phyloP scores from a whole-genome alignment of 1,284 basidiomycete species.

The Sanguinoderma infundibulare region DNA sequence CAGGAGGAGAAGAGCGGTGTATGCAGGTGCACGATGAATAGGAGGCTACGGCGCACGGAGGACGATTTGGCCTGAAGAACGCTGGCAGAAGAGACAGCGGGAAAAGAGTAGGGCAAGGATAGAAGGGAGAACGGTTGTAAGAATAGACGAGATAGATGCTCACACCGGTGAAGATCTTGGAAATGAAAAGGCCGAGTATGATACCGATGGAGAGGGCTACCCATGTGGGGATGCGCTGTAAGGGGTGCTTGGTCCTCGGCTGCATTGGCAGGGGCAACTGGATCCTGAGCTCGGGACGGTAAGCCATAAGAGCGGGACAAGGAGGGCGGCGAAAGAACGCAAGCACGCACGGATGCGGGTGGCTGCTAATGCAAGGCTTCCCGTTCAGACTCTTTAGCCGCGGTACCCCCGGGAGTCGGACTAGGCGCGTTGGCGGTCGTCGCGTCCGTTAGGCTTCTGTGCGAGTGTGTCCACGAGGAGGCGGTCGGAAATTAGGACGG shows the following conservation, averaged over 20 bases:
- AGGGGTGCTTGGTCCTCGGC: slow-evolving; percentile 34
- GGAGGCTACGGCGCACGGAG: too few relatives aligned
- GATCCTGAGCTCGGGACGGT: slow-evolving; percentile 18
- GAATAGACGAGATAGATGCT: slow-evolving; percentile 11
- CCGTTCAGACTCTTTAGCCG: slow-evolving; percentile 17
- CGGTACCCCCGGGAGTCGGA: slow-evolving; percentile 21
- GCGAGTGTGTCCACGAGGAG: background rate
- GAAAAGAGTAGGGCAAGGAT: too few relatives aligned
- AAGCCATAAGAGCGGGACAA: background rate
- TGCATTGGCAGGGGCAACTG: slow-evolving; percentile 32
- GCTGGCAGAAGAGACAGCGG: too few relatives aligned
- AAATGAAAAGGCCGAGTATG: slow-evolving; percentile 65
- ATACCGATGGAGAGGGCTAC: slow-evolving; percentile 67
- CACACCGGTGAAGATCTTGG: slow-evolving; percentile 48
- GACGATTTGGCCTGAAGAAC: too few relatives aligned
- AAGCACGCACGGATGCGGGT: background rate
- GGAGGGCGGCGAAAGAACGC: slow-evolving; percentile 1
- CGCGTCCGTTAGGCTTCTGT: background rate
- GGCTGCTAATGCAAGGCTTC: background rate
- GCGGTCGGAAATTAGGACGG: slow-evolving; percentile 16
- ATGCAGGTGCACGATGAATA: too few relatives aligned
- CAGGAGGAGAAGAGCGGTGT: background rate
- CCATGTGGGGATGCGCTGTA: slow-evolving; percentile 38
- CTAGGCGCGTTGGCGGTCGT: slow-evolving; percentile 3
- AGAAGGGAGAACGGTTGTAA: background rate